Evolutionary conservation across 352 stramenopile species (phyloP), one percentile per base, ranked within the genome.

Genomic region (Globisporangium megalacanthum): DNA sequence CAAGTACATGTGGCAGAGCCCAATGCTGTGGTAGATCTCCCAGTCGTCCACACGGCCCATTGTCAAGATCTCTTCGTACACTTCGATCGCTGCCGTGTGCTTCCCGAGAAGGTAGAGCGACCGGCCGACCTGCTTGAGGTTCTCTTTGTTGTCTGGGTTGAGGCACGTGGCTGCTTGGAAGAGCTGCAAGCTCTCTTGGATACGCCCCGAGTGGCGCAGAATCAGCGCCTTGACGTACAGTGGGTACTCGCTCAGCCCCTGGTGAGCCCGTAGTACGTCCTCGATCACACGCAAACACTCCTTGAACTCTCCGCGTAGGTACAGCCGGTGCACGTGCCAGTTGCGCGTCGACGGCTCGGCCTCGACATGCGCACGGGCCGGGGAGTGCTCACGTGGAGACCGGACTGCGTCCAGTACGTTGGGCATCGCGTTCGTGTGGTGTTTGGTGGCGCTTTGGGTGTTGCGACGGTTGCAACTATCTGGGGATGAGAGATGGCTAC

Each of bases 171-270:
- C 90, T 0, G 91, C 88, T 69, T 97, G 92, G 60, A 98, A 97
- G 3, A 97, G 75, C 72, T 91, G 80, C 19, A 98, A 60, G 39
- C 75, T 90, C 69, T 97, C 89, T 62, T 97, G 79, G 46, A 97
- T 96, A 11, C 79, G 72, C 4, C 92, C 91, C 1, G 86, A 88
- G 45, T 95, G 83, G 13, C 92, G 77, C 60, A 96, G 49, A 53
- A 98, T 96, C 46, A 97, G 64, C 14, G 83, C 87, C 64, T 98
- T 97, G 56, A 97, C 72, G 65, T 97, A 97, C 51, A 98, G 66
- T 3, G 91, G 78, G 60, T 97, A 97, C 74, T 98, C 91, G 54
- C 85, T 94, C 54, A 97, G 67, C 0, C 89, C 91, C 52, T 92
- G 73, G 66, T 88, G 78, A 49, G 77, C 73, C 61, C 79, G 72